A percentile compares a stretch with the other conserved stretches of the same genome.
Evolutionary conservation across 192 early-diverging fungal genomes (phyloP).

Genomic region (Glomus cerebriforme): DNA sequence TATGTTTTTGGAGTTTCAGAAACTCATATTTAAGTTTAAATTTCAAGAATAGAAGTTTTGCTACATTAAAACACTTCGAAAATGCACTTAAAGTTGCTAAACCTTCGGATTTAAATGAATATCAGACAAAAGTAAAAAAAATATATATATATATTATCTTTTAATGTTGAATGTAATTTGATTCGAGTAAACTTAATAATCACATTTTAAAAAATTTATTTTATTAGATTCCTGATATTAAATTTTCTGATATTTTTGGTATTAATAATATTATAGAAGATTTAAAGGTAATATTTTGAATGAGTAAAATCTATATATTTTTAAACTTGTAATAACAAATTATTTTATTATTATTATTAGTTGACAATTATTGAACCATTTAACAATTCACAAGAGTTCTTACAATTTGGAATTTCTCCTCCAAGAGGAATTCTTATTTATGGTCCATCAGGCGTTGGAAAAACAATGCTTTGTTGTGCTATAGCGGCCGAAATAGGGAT

Average conservation of each 20-base stretch:
- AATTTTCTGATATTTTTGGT: slow-evolving; percentile 77
- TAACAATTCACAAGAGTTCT: slow-evolving; percentile 48
- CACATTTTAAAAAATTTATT: background rate
- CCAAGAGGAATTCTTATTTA: slow-evolving; percentile 83
- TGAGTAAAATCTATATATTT: slow-evolving; percentile 46
- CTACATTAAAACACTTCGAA: slow-evolving; percentile 44
- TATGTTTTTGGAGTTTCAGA: too few species aligned
- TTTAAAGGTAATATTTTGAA: slow-evolving; percentile 54
- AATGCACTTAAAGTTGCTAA: slow-evolving; percentile 45
- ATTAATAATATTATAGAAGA: slow-evolving; percentile 66
- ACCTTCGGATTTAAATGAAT: slow-evolving; percentile 62
- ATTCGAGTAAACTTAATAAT: too few species aligned
- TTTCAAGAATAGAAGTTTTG: background rate
- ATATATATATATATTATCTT: too few species aligned
- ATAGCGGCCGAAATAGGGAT: slow-evolving; percentile 76
- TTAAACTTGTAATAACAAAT: slow-evolving; percentile 7
- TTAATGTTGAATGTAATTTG: too few species aligned
- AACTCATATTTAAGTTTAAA: background rate
- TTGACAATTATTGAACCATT: slow-evolving; percentile 60
- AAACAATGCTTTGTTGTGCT: slow-evolving; percentile 86
- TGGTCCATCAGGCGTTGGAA: slow-evolving; percentile 89
- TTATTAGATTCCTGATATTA: slow-evolving; percentile 57
- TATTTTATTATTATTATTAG: slow-evolving; percentile 30
- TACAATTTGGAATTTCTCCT: slow-evolving; percentile 65
- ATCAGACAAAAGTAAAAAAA: slow-evolving; percentile 47